Base-by-base conservation (phyloP, 768 basidiomycete species). In the Suillus ampliporus region DNA sequence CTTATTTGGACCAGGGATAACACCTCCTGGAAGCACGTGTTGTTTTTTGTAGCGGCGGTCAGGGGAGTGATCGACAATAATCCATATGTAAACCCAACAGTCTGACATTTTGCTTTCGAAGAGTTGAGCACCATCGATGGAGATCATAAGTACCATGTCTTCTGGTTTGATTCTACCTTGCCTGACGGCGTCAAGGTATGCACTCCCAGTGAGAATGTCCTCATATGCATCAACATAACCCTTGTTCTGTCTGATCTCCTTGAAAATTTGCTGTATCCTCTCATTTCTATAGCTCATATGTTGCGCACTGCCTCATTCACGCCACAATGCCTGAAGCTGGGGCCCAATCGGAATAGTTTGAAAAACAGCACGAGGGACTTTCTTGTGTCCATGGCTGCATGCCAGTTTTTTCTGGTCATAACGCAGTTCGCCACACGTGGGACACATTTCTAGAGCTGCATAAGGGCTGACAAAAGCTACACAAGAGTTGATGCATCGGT, bases 61-160 rank as follows among this genome's bases (percentile, higher is more conserved):
- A 0, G 78, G 80, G 2, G 63, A 28, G 4, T 74, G 57, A 60
- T 62, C 74, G 0, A 78, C 35, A 4, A 82, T 54, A 9, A 81
- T 63, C 78, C 77, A 79, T 19, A 81, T 78, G 37, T 58, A 57
- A 10, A 58, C 47, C 57, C 43, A 58, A 28, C 56, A 57, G 37
- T 57, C 17, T 2, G 79, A 80, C 3, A 14, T 47, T 64, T 80
- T 82, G 64, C 68, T 69, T 28, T 43, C 41, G 35, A 31, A 58
- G 3, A 82, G 74, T 64, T 82, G 79, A 0, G 77, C 73, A 5
- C 80, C 79, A 58, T 82, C 77, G 11, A 79, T 69, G 0, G 79
- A 80, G 4, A 75, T 60, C 61, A 78, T 67, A 10, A 81, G 66
- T 10, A 78, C 44, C 9, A 71, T 73, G 59, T 80, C 78, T 8